These are phyloP conservation scores for Tilletia caries DNA, from an alignment of 1,284 basidiomycete genomes.

Conservation along the genomic window DNA sequence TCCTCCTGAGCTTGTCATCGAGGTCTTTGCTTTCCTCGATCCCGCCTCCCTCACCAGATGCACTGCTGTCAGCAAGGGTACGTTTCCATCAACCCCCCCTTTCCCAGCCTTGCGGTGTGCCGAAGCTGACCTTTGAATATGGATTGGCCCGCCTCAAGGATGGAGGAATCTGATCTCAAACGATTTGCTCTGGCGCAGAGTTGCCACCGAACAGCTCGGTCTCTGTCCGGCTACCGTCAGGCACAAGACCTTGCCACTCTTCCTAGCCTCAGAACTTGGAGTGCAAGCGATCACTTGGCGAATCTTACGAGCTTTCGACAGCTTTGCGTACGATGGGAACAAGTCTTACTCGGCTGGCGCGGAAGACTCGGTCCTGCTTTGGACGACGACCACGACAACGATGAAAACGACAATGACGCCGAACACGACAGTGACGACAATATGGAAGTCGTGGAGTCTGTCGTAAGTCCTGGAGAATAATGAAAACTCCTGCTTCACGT, in stretches of 20 bases:
- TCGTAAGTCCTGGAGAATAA: no score
- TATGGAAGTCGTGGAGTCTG: no score
- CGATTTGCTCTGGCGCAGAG: conserved; percentile 2
- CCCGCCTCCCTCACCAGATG: not conserved
- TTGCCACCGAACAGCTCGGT: not conserved
- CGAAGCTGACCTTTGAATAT: no score
- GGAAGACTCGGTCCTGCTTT: no score
- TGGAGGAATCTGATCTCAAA: not conserved
- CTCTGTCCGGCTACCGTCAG: not conserved
- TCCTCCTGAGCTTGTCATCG: not conserved
- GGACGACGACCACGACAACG: no score
- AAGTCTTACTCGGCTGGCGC: no score
- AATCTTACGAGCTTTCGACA: not conserved
- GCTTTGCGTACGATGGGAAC: not conserved
- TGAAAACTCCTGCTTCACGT: no score
- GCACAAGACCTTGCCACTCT: not conserved
- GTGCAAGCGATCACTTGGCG: not conserved
- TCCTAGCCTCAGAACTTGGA: not conserved
- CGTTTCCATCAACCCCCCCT: no score
- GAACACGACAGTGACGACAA: no score
- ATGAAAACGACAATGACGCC: no score
- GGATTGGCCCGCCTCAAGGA: not conserved
- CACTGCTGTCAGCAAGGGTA: not conserved
- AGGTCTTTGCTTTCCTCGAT: not conserved
- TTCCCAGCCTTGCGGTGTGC: no score